These are phyloP conservation scores for Populus pruinosa DNA, from an alignment of 345 rosid species.

Conservation along the genomic window DNA sequence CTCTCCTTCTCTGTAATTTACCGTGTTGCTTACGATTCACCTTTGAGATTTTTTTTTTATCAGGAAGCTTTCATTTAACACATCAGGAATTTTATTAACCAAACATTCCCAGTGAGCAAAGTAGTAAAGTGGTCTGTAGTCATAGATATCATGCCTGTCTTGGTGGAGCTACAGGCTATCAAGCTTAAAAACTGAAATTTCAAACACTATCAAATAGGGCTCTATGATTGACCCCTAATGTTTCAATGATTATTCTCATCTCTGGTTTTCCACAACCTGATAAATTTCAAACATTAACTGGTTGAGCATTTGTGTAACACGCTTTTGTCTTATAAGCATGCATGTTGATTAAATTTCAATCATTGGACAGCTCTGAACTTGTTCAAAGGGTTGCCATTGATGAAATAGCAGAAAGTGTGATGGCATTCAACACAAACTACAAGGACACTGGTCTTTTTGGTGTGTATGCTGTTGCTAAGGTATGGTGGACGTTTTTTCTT, in stretches of 20 bases:
- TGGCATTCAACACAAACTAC: constrained; percentile 99
- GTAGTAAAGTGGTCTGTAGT: neutral
- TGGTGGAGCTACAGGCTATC: neutral
- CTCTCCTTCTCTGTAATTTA: neutral
- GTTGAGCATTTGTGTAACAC: neutral
- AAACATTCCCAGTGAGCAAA: neutral
- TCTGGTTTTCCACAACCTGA: neutral
- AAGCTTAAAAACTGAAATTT: neutral
- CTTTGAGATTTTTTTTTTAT: neutral
- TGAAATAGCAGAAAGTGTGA: constrained; percentile 94
- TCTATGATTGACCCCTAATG: neutral
- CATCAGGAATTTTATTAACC: neutral
- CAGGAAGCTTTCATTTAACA: neutral
- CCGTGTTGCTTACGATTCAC: neutral
- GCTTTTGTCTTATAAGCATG: neutral
- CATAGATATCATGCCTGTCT: neutral
- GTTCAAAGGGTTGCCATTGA: constrained; percentile 77
- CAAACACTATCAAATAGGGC: neutral
- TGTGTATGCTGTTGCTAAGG: constrained; percentile 96
- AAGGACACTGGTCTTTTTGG: constrained; percentile 98
- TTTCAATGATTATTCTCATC: neutral
- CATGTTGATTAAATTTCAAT: constrained; percentile 7
- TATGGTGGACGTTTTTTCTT: constrained; percentile 26
- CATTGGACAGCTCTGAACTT: constrained; percentile 67
- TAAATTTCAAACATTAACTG: neutral